These are phyloP conservation scores for Zoysia japonica DNA, from an alignment of 176 grass and related monocot genomes.

Conservation along the genomic window DNA sequence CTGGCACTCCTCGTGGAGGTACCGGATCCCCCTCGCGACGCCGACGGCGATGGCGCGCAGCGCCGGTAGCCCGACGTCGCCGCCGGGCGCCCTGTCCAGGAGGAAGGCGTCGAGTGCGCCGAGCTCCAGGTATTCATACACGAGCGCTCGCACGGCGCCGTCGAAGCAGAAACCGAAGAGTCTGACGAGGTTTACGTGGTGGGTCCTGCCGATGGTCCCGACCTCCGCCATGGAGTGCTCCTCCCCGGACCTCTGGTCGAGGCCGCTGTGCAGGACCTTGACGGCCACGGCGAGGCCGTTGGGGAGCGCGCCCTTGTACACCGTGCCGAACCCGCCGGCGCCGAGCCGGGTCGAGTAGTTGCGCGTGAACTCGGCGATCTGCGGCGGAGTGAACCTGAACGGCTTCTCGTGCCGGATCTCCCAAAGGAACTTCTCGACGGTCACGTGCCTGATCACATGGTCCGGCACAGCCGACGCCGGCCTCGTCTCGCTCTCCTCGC, in stretches of 20 bases:
- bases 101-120: slow-evolving; percentile 42
- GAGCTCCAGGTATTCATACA: slow-evolving; percentile 31
- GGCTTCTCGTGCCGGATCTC: neutral
- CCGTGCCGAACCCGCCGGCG: slow-evolving; percentile 23
- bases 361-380: slow-evolving; percentile 22
- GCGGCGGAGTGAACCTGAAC: slow-evolving; percentile 27
- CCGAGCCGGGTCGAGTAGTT: slow-evolving; percentile 37
- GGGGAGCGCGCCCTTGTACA: slow-evolving; percentile 7
- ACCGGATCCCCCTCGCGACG: neutral
- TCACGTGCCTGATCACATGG: neutral
- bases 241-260: slow-evolving; percentile 29
- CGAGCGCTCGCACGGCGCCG: neutral
- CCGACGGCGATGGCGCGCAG: slow-evolving; percentile 33
- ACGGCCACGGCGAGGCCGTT: slow-evolving; percentile 26
- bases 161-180: slow-evolving; percentile 50
- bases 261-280: slow-evolving; percentile 30
- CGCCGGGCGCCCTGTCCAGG: neutral
- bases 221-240: slow-evolving; percentile 51
- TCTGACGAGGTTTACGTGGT: slow-evolving; percentile 45
- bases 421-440: neutral
- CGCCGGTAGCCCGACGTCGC: neutral
- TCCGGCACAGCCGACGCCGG: neutral
- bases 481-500: too few species aligned
- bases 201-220: neutral
- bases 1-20: slow-evolving; percentile 12